phyloP scores from a whole-genome alignment of 331 rosid genomes.

The Malus hybrid region DNA sequence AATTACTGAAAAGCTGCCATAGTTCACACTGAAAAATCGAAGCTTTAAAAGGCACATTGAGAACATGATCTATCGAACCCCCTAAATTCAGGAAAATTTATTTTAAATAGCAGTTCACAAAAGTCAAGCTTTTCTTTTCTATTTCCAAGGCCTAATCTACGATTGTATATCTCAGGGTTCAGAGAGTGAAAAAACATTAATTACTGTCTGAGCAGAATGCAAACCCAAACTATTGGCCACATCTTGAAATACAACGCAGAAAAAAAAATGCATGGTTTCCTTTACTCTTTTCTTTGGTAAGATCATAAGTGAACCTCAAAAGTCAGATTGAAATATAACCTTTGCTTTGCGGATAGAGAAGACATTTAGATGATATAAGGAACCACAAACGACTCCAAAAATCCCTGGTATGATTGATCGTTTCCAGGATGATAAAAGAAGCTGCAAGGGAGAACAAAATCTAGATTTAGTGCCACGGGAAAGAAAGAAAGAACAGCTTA shows the following conservation, averaged over 20 bases:
- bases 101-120: neutral
- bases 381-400: conserved; percentile 91
- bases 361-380: conserved; percentile 75
- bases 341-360: conserved; percentile 82
- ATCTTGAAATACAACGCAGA: neutral
- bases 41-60: neutral
- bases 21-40: neutral
- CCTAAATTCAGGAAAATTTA: neutral
- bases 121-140: neutral
- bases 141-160: neutral
- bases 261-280: neutral
- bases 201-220: neutral
- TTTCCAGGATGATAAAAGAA: conserved; percentile 90
- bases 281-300: neutral
- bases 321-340: conserved; percentile 39
- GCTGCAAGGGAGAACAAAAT: conserved; percentile 42
- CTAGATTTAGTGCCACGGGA: conserved; percentile 12
- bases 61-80: neutral
- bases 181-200: neutral
- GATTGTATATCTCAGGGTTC: neutral
- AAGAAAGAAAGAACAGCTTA: neutral
- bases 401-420: conserved; percentile 83
- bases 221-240: neutral
- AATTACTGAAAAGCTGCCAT: neutral
- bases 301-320: neutral